Percentiles rank a stretch among this genome's conserved stretches.
Evolutionary conservation across 1,139 yeast genomes (phyloP).

Genomic region (Maudiozyma humilis): DNA sequence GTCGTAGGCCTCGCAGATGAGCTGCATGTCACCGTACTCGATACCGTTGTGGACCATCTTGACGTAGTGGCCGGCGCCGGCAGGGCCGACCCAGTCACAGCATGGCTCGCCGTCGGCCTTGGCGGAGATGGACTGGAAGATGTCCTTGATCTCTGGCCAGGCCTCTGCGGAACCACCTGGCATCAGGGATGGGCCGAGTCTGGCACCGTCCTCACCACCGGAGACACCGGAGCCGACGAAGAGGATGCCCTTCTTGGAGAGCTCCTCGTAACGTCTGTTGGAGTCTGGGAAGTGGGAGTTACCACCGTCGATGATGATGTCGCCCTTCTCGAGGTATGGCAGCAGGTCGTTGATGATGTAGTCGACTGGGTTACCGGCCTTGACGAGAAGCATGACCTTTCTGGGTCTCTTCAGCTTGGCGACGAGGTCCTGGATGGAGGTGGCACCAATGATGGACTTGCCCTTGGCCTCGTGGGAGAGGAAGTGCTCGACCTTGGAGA

Average conservation of each 20-base stretch:
- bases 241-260: constrained; percentile 76
- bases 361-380: constrained; percentile 96
- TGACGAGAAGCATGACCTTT: constrained; percentile 86
- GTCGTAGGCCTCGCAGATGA: constrained; percentile 96
- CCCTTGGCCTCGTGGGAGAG: constrained; percentile 94
- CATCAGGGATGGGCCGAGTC: constrained; percentile 98
- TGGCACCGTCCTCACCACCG: constrained; percentile 99
- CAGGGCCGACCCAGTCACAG: constrained; percentile 99
- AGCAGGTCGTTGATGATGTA: constrained; percentile 78
- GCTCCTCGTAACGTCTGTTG: constrained; percentile 89
- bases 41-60: constrained; percentile 99
- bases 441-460: constrained; percentile 90
- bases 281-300: constrained; percentile 99
- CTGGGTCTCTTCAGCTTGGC: constrained; percentile 94
- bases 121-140: constrained; percentile 94
- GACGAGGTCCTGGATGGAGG: constrained; percentile 78
- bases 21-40: constrained; percentile 99
- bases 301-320: constrained; percentile 98
- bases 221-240: constrained; percentile 99
- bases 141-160: constrained; percentile 96
- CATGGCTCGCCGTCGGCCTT: constrained; percentile 98
- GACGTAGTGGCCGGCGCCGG: constrained; percentile 98
- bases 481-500: constrained; percentile 89
- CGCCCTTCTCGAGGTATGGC: constrained; percentile 92
- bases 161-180: constrained; percentile 98